phyloP scores from a whole-genome alignment of 805 yeast genomes.

The Schwanniomyces occidentalis region DNA sequence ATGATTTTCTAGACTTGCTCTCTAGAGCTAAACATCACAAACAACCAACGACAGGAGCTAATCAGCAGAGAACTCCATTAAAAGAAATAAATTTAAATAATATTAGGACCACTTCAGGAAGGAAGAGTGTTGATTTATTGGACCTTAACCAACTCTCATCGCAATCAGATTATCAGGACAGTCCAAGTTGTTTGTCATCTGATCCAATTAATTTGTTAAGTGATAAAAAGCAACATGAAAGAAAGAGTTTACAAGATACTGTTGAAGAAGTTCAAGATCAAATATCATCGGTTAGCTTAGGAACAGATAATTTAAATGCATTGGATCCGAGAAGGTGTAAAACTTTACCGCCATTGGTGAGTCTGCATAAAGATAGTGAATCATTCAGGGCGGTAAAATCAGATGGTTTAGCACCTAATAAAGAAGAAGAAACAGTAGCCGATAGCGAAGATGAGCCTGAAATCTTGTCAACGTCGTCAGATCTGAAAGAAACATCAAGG shows the following conservation, averaged over 20 bases:
- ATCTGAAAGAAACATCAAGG: background rate
- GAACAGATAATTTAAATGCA: too few relatives aligned
- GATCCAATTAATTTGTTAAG: slow-evolving; percentile 1
- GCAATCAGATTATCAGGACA: slow-evolving; percentile 1
- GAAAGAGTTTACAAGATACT: background rate
- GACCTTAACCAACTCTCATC: slow-evolving; percentile 1
- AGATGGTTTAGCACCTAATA: too few relatives aligned
- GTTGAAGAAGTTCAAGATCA: background rate
- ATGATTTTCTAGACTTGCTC: slow-evolving; percentile 1
- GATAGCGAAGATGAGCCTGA: slow-evolving; percentile 20
- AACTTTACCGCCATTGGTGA: too few relatives aligned
- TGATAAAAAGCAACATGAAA: background rate
- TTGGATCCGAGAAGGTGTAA: too few relatives aligned
- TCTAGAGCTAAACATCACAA: background rate
- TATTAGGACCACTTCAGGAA: background rate
- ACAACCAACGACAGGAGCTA: background rate
- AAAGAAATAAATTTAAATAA: too few relatives aligned
- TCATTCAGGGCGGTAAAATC: too few relatives aligned
- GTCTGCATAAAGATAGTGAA: too few relatives aligned
- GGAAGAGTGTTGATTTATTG: background rate
- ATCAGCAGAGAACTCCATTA: slow-evolving; percentile 1
- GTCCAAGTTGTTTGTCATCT: background rate
- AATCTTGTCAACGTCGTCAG: slow-evolving; percentile 6
- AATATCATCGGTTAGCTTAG: slow-evolving; percentile 2
- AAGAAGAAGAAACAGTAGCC: slow-evolving; percentile 8